Evolutionary conservation across 2,329 filamentous ascomycete genomes (phyloP), one percentile per base, ranked within the genome.

Genomic region (Orbilia brochopaga): DNA sequence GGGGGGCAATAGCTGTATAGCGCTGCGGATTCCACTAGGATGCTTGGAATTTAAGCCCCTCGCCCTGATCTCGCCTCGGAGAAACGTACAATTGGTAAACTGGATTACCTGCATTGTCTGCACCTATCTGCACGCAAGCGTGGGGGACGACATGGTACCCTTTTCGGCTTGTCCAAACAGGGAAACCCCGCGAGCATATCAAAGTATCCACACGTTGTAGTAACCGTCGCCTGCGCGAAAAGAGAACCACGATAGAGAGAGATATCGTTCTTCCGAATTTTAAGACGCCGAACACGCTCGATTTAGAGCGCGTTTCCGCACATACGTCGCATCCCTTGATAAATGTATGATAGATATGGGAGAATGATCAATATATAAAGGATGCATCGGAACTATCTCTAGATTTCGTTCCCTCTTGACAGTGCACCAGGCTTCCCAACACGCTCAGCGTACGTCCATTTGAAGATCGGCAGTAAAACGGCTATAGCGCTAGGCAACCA

Each of bases 121-220:
- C 27, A 32, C 8, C 27, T 32, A 32, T 8, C 27, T 32, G 27
- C 27, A 32, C 8, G 8, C 27, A 32, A n/a, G 44, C 44, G 44
- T 48, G 44, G 44, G 44, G 44, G 44, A 19, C 55, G 55, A 48
- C 67, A 59, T 57, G 19, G 6, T 35, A 60, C 67, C 60, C 67
- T 54, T 72, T 72, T 67, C 46, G 21, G 27, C 46, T 63, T 53
- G 58, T 54, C 65, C 65, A 53, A 65, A 72, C 55, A 65, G 30
- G 67, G 67, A 72, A 72, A 72, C 67, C 67, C 67, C 67, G 67
- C 67, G 60, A 59, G 60, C 59, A 37, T 59, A 63, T 65, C 40
- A 17, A 48, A 44, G 27, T 48, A 37, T 32, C 27, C 27, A 32
- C 27, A 32, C 8, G 27, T 32, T 30, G 57, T 55, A 55, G 56